A percentile compares a stretch with the other conserved stretches of the same genome.
These are phyloP conservation scores for Lipomyces lipofer DNA, from an alignment of 805 yeast genomes.

Conservation along the genomic window DNA sequence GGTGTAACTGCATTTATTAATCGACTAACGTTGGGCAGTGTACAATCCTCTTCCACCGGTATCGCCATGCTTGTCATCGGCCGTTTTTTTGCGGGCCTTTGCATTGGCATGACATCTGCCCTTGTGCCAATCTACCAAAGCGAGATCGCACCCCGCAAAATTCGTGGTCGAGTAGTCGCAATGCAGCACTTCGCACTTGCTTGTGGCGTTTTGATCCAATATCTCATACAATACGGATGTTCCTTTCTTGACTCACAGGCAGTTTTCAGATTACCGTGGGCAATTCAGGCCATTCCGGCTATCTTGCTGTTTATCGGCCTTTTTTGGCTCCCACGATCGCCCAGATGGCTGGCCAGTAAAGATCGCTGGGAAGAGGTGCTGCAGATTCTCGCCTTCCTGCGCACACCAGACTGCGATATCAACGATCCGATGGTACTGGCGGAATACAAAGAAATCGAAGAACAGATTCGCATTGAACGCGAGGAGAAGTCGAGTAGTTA, in stretches of 20 bases:
- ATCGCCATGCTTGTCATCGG: conserved; percentile 50
- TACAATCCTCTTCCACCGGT: background rate
- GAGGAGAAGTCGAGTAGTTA: conserved; percentile 42
- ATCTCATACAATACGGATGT: background rate
- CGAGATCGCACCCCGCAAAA: conserved; percentile 82
- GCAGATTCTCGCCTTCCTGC: conserved; percentile 85
- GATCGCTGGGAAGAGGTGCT: conserved; percentile 53
- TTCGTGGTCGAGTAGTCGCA: conserved; percentile 79
- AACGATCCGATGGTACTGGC: conserved; percentile 64
- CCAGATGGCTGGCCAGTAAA: conserved; percentile 83
- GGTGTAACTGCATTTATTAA: background rate
- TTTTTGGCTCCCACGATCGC: conserved; percentile 77
- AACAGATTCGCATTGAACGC: conserved; percentile 69
- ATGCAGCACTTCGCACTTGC: conserved; percentile 75
- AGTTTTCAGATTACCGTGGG: conserved; percentile 47
- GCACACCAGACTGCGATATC: conserved; percentile 75
- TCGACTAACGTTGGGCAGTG: background rate
- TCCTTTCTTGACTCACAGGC: conserved; percentile 74
- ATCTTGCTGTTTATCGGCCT: conserved; percentile 67
- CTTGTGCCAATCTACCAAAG: conserved; percentile 85
- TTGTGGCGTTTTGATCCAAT: background rate
- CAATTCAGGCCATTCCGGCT: conserved; percentile 72
- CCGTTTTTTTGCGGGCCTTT: conserved; percentile 73
- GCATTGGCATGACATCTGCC: conserved; percentile 79
- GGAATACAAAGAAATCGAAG: conserved; percentile 79